These are phyloP conservation scores for Trametes pubescens DNA, from an alignment of 1,284 basidiomycete species.

Conservation along the genomic window DNA sequence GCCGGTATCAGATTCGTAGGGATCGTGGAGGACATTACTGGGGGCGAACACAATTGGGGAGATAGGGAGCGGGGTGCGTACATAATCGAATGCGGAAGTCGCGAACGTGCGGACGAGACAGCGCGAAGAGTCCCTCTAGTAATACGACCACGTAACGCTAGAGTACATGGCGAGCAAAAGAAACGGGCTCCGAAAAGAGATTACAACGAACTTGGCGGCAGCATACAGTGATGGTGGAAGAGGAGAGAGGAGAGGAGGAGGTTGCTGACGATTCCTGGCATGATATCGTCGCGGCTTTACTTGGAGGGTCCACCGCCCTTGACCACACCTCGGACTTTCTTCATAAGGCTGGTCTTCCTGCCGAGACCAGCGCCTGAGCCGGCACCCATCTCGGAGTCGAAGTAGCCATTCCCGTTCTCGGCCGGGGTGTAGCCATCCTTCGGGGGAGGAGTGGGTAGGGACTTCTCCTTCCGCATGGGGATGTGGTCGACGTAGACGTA, in stretches of 20 bases:
- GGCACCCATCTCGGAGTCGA: slow-evolving; percentile 50
- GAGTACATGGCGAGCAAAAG: slow-evolving; percentile 31
- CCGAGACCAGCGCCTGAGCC: slow-evolving; percentile 57
- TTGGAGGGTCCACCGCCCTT: slow-evolving; percentile 54
- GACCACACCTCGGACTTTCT: slow-evolving; percentile 78
- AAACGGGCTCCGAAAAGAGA: slow-evolving; percentile 27
- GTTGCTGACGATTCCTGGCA: slow-evolving; percentile 9
- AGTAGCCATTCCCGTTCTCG: slow-evolving; percentile 54
- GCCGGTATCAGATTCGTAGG: slow-evolving; percentile 28
- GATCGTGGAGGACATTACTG: slow-evolving; percentile 19
- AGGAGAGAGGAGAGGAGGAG: not conserved
- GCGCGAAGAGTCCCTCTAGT: slow-evolving; percentile 28
- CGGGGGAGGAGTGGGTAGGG: slow-evolving; percentile 64
- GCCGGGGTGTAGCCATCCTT: slow-evolving; percentile 36
- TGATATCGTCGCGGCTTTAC: slow-evolving; percentile 10
- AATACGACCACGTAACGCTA: slow-evolving; percentile 30
- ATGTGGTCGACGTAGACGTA: slow-evolving; percentile 66
- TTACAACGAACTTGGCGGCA: slow-evolving; percentile 25
- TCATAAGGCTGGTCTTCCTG: slow-evolving; percentile 79
- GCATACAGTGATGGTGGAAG: slow-evolving; percentile 24
- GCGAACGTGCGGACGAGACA: slow-evolving; percentile 7
- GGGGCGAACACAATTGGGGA: slow-evolving; percentile 1
- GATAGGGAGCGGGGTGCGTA: slow-evolving; percentile 16
- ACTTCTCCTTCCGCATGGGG: slow-evolving; percentile 57
- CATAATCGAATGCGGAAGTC: slow-evolving; percentile 19